These are phyloP conservation scores for Nemania diffusa DNA, from an alignment of 2,329 filamentous ascomycete genomes.

Conservation along the genomic window DNA sequence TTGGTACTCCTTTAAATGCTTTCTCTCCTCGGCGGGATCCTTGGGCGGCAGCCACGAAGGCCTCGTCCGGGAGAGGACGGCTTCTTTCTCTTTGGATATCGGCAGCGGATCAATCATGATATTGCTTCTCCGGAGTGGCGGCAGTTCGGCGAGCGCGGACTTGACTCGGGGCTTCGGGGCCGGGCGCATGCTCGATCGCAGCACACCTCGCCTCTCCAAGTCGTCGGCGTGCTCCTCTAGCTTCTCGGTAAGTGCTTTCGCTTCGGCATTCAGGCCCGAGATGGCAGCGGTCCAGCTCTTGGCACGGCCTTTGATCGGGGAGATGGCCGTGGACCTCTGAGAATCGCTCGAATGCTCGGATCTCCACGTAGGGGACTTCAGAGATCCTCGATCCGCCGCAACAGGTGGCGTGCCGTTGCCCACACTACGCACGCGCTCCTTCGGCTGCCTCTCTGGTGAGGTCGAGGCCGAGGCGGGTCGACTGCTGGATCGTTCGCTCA, in stretches of 20 bases:
- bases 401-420: conserved; percentile 73
- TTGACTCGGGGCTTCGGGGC: conserved; percentile 65
- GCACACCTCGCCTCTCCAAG: conserved; percentile 60
- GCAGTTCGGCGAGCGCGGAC: conserved; percentile 74
- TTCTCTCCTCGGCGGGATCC: conserved; percentile 88
- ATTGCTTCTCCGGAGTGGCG: conserved; percentile 76
- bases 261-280: conserved; percentile 75
- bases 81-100: conserved; percentile 87
- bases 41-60: conserved; percentile 89
- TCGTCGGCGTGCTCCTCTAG: conserved; percentile 81
- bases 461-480: conserved; percentile 63
- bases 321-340: conserved; percentile 49
- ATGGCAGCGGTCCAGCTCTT: conserved; percentile 81
- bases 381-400: conserved; percentile 67
- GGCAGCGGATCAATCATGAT: conserved; percentile 87
- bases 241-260: conserved; percentile 79
- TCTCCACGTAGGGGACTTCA: conserved; percentile 67
- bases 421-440: conserved; percentile 64
- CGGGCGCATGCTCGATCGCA: conserved; percentile 41
- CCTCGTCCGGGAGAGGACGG: conserved; percentile 80
- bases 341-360: conserved; percentile 55
- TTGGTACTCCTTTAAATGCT: conserved; percentile 86
- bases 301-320: conserved; percentile 64
- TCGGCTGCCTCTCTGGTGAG: conserved; percentile 63
- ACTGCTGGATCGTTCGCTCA: conserved; percentile 65